These are phyloP conservation scores for Suhomyces canberraensis DNA, from an alignment of 805 yeast genomes.

Conservation along the genomic window DNA sequence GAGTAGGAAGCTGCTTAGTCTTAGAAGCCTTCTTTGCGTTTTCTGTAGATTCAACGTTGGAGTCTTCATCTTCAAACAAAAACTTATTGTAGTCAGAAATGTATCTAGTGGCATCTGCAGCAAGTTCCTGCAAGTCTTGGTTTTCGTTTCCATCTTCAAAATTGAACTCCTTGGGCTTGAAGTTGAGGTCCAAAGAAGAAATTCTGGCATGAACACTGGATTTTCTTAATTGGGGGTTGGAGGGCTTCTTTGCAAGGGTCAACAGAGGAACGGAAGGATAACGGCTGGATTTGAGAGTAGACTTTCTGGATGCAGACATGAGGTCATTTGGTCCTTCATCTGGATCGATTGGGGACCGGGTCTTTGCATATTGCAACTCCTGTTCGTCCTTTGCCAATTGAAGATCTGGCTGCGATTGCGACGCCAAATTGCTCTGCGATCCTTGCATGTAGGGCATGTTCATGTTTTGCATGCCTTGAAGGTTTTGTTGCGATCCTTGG, in stretches of 20 bases:
- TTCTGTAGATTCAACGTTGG: not conserved
- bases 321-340: constrained; percentile 3
- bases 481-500: not conserved
- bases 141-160: constrained; percentile 12
- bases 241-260: constrained; percentile 4
- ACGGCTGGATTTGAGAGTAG: constrained; percentile 32
- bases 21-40: constrained; percentile 4
- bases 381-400: not conserved
- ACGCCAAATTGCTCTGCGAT: not conserved
- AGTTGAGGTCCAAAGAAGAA: constrained; percentile 20
- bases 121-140: constrained; percentile 13
- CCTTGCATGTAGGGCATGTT: constrained; percentile 3
- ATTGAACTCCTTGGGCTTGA: constrained; percentile 10
- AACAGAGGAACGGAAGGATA: constrained; percentile 35
- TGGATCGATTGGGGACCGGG: not conserved
- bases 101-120: constrained; percentile 17
- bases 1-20: constrained; percentile 12
- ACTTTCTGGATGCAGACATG: constrained; percentile 25
- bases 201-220: constrained; percentile 11
- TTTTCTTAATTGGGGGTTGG: constrained; percentile 4
- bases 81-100: constrained; percentile 26
- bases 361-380: not conserved
- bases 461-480: too few species aligned
- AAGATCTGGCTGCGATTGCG: constrained; percentile 3
- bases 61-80: constrained; percentile 14